Conservation (phyloP, 208 protist species). For the Leishmania martiniquensis region DNA sequence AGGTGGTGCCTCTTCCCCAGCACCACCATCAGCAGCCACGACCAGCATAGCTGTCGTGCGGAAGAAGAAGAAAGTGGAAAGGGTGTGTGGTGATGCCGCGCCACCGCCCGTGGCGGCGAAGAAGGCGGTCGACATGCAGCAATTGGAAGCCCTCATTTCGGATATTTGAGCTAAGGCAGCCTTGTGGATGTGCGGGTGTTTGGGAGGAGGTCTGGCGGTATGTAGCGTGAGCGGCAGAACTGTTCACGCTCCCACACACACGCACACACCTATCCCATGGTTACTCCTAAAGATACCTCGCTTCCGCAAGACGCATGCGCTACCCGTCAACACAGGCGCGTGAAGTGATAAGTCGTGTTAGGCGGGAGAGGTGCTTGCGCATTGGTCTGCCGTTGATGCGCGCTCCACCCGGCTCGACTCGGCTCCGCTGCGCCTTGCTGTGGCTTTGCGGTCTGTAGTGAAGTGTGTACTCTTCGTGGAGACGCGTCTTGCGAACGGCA, state of each 20-base stretch:
- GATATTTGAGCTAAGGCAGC: slow-evolving; percentile 1
- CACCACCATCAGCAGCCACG: not conserved
- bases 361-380: not conserved
- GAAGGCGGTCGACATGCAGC: slow-evolving; percentile 28
- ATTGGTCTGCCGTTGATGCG: not conserved
- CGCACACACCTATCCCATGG: not conserved
- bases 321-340: not conserved
- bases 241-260: not conserved
- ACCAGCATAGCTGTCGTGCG: slow-evolving; percentile 51
- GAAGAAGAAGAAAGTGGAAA: slow-evolving; percentile 78
- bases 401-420: not conserved
- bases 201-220: not conserved
- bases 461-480: not conserved
- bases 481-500: not conserved
- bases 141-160: slow-evolving; percentile 36
- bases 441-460: not conserved
- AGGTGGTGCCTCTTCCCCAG: not conserved
- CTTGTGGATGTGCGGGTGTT: not conserved
- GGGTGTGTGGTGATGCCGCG: slow-evolving; percentile 15
- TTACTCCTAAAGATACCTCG: not conserved
- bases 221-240: not conserved
- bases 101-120: slow-evolving; percentile 5
- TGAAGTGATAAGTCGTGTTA: not conserved
- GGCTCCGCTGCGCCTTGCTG: not conserved
- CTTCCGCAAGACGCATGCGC: not conserved